These are phyloP conservation scores for Penicillium paradoxum DNA, from an alignment of 495 filamentous ascomycete species.

Conservation along the genomic window DNA sequence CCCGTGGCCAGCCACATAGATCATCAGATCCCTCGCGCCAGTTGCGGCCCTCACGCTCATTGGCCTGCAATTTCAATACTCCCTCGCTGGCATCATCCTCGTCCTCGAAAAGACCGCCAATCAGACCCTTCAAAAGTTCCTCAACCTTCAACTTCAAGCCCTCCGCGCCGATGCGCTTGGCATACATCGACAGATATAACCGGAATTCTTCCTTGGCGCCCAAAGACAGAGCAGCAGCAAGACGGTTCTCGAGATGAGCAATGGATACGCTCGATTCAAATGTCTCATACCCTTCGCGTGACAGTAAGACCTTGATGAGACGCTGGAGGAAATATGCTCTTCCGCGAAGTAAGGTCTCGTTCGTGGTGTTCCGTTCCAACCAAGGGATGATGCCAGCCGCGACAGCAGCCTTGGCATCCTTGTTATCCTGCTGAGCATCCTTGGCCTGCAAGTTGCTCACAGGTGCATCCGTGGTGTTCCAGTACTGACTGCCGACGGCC, in stretches of 20 bases:
- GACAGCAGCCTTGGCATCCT: conserved; percentile 53
- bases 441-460: conserved; percentile 71
- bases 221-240: conserved; percentile 81
- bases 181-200: conserved; percentile 91
- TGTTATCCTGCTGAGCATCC: conserved; percentile 46
- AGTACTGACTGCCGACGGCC: conserved; percentile 96
- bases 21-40: conserved; percentile 47
- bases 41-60: conserved; percentile 53
- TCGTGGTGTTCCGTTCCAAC: conserved; percentile 90
- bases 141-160: conserved; percentile 83
- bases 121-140: conserved; percentile 74
- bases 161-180: conserved; percentile 88
- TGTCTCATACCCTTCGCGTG: conserved; percentile 82
- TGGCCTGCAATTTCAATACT: conserved; percentile 49
- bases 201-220: conserved; percentile 87
- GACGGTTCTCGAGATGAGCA: conserved; percentile 90
- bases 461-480: conserved; percentile 90
- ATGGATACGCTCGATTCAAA: conserved; percentile 90
- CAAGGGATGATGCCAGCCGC: conserved; percentile 89
- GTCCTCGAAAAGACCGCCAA: conserved; percentile 63
- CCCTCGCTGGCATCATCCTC: conserved; percentile 36
- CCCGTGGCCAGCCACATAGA: conserved; percentile 84
- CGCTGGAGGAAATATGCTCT: conserved; percentile 84
- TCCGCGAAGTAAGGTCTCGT: conserved; percentile 85
- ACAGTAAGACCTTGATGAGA: conserved; percentile 77